Percentiles rank a stretch among this genome's conserved stretches.
phyloP scores from a whole-genome alignment of 108 stramenopile genomes.

The Phaeodactylum tricornutum region DNA sequence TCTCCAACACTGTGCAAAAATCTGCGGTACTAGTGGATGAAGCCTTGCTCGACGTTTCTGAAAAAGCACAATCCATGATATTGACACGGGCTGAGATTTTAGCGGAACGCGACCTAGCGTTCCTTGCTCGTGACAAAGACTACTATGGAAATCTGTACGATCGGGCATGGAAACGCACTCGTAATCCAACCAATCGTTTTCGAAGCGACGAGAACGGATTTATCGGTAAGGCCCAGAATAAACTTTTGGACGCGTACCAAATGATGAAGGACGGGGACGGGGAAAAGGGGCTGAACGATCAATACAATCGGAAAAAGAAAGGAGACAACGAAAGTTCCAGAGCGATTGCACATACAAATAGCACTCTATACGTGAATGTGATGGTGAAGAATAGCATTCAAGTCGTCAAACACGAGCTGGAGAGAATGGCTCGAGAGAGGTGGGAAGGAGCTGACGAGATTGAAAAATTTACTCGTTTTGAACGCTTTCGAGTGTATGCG shows the following conservation, averaged over 20 bases:
- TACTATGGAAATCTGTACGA: conserved; percentile 51
- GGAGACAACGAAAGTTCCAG: conserved; percentile 15
- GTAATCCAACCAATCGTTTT: conserved; percentile 23
- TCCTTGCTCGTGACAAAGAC: conserved; percentile 41
- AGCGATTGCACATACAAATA: conserved; percentile 25
- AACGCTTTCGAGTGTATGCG: conserved; percentile 50
- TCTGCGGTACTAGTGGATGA: conserved; percentile 56
- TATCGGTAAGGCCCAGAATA: conserved; percentile 36
- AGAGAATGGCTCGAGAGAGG: conserved; percentile 57
- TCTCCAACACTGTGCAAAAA: conserved; percentile 22
- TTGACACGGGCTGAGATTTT: conserved; percentile 27
- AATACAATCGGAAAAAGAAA: conserved; percentile 31
- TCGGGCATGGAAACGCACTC: conserved; percentile 22
- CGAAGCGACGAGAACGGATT: conserved; percentile 34
- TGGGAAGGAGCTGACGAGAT: conserved; percentile 41
- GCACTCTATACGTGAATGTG: conserved; percentile 68
- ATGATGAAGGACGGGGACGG: conserved; percentile 66
- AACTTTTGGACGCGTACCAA: conserved; percentile 65
- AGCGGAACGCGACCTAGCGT: conserved; percentile 47
- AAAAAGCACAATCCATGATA: conserved; percentile 18
- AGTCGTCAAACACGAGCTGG: conserved; percentile 61
- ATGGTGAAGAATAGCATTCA: conserved; percentile 69
- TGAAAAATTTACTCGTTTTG: conserved; percentile 21
- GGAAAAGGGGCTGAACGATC: conserved; percentile 16
- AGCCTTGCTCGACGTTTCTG: conserved; percentile 37